phyloP scores from a whole-genome alignment of 2,329 filamentous ascomycete species.

The Fusarium duplospermum region DNA sequence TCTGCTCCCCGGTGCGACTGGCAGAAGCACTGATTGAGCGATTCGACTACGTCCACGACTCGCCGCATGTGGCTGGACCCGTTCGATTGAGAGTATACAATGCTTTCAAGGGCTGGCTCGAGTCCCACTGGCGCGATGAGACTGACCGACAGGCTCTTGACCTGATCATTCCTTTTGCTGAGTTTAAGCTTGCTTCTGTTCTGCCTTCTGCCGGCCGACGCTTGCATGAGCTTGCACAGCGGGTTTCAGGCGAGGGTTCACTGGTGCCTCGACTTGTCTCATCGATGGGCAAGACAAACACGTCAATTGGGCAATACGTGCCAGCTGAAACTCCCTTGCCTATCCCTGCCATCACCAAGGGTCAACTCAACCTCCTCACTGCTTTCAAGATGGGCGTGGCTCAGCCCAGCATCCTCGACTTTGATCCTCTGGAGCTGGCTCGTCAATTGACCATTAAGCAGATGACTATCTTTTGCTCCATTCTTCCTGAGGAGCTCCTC shows the following conservation, averaged over 20 bases:
- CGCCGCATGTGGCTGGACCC: constrained; percentile 77
- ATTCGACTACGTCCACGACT: constrained; percentile 90
- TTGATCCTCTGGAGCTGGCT: constrained; percentile 90
- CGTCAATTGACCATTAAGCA: constrained; percentile 94
- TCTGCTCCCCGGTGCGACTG: constrained; percentile 83
- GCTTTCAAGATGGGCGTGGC: constrained; percentile 80
- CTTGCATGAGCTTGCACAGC: constrained; percentile 82
- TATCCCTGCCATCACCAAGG: constrained; percentile 76
- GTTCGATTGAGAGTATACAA: constrained; percentile 95
- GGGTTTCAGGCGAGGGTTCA: constrained; percentile 79
- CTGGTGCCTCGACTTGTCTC: constrained; percentile 86
- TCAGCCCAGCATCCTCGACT: constrained; percentile 83
- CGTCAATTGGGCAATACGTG: constrained; percentile 77
- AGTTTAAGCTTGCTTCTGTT: constrained; percentile 73
- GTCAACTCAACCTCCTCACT: constrained; percentile 77
- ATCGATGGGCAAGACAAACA: constrained; percentile 88
- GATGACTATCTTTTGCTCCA: constrained; percentile 90
- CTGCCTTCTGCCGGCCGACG: constrained; percentile 83
- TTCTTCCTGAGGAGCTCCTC: constrained; percentile 90
- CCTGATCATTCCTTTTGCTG: constrained; percentile 83
- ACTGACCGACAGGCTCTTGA: constrained; percentile 81
- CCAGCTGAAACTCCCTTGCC: constrained; percentile 79
- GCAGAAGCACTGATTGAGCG: constrained; percentile 87
- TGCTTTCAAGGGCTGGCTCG: constrained; percentile 96
- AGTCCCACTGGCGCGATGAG: constrained; percentile 91